Conservation (phyloP, 805 yeast species). For the Barnettozyma vustinii region DNA sequence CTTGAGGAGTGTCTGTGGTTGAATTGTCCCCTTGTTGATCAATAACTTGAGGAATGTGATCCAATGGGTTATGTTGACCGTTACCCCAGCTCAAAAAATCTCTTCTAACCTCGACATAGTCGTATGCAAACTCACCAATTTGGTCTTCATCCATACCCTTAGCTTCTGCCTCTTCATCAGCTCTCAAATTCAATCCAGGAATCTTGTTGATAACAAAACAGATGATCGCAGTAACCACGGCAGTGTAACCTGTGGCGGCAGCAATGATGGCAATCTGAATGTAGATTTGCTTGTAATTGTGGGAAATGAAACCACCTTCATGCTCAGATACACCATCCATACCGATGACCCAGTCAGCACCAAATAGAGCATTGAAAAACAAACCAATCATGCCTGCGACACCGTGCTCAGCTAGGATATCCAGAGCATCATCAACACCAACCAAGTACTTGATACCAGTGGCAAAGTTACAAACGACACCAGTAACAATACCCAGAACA, state of each 20-base stretch:
- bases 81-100: slow-evolving; percentile 59
- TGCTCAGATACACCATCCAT: slow-evolving; percentile 83
- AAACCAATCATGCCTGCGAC: slow-evolving; percentile 91
- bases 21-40: slow-evolving; percentile 8
- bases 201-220: slow-evolving; percentile 69
- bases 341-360: slow-evolving; percentile 82
- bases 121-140: slow-evolving; percentile 98
- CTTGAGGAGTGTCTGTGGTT: slow-evolving; percentile 4
- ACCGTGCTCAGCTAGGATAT: slow-evolving; percentile 98
- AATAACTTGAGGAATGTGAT: slow-evolving; percentile 11
- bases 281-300: slow-evolving; percentile 87
- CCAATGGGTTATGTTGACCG: slow-evolving; percentile 9
- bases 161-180: slow-evolving; percentile 79
- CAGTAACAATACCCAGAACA: slow-evolving; percentile 74
- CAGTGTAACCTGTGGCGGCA: slow-evolving; percentile 71
- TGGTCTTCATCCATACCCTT: slow-evolving; percentile 94
- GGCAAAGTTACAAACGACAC: slow-evolving; percentile 81
- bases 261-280: slow-evolving; percentile 79
- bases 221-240: slow-evolving; percentile 70
- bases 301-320: slow-evolving; percentile 88
- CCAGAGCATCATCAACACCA: slow-evolving; percentile 86
- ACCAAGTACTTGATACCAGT: slow-evolving; percentile 80
- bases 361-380: slow-evolving; percentile 84
- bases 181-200: slow-evolving; percentile 79
- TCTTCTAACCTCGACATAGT: slow-evolving; percentile 93